Evolutionary conservation across 352 stramenopile species (phyloP).

Genomic region (Aphanomyces euteiches): DNA sequence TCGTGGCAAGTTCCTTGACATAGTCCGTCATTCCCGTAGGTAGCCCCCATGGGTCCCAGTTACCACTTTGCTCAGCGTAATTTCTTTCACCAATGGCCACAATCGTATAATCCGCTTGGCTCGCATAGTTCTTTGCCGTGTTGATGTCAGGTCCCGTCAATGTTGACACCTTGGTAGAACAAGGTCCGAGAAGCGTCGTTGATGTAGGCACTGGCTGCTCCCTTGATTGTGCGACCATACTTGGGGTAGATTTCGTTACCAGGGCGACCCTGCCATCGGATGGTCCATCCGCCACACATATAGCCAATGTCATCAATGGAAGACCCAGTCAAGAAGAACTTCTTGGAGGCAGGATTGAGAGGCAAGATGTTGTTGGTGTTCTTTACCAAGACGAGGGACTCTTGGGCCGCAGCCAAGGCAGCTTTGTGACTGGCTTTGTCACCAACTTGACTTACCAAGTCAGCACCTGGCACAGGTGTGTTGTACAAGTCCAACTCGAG

Average conservation of each 20-base stretch:
- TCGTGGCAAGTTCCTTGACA: conserved; percentile 56
- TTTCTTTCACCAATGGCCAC: conserved; percentile 68
- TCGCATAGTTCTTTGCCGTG: conserved; percentile 47
- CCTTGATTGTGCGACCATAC: conserved; percentile 56
- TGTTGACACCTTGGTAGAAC: conserved; percentile 40
- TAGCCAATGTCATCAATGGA: conserved; percentile 66
- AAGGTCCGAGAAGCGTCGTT: conserved; percentile 20
- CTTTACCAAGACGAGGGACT: conserved; percentile 80
- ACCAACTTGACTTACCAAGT: conserved; percentile 49
- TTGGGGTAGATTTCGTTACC: conserved; percentile 62
- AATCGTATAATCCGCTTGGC: conserved; percentile 54
- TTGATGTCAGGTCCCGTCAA: conserved; percentile 49
- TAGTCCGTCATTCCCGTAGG: conserved; percentile 68
- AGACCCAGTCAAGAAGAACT: conserved; percentile 59
- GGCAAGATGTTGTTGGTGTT: conserved; percentile 61
- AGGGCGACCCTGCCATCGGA: conserved; percentile 82
- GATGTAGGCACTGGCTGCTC: conserved; percentile 38
- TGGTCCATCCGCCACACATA: conserved; percentile 72
- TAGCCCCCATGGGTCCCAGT: conserved; percentile 71
- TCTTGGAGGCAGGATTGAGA: not conserved
- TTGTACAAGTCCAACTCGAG: conserved; percentile 65
- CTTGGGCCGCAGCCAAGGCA: conserved; percentile 64
- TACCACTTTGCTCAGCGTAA: conserved; percentile 80
- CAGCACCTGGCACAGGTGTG: conserved; percentile 46
- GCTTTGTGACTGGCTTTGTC: conserved; percentile 45